Evolutionary conservation across 306 rosid genomes (phyloP).

Genomic region (Argentina anserina): DNA sequence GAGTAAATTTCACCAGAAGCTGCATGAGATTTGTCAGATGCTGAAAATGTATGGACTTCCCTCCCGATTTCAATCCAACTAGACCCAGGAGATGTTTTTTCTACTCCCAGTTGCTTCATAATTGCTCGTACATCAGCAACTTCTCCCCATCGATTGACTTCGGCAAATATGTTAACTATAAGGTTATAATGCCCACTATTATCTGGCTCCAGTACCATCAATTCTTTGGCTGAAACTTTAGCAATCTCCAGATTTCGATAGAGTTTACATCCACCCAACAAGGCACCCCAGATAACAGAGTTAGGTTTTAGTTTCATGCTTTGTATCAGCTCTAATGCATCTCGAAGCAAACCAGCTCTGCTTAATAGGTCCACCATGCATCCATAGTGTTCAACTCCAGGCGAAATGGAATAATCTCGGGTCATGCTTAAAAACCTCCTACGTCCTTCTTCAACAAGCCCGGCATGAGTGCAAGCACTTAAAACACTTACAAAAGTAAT

Average conservation of each 20-base stretch:
- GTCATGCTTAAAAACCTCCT: slow-evolving; percentile 53
- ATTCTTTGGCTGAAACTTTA: slow-evolving; percentile 39
- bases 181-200: slow-evolving; percentile 67
- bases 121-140: slow-evolving; percentile 48
- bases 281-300: slow-evolving; percentile 73
- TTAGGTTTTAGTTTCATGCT: slow-evolving; percentile 55
- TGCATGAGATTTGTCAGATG: slow-evolving; percentile 57
- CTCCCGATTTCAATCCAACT: slow-evolving; percentile 71
- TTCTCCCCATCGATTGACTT: slow-evolving; percentile 56
- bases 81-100: slow-evolving; percentile 65
- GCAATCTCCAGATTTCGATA: slow-evolving; percentile 57
- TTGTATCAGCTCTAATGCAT: slow-evolving; percentile 58
- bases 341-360: slow-evolving; percentile 69
- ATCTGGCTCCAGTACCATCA: slow-evolving; percentile 59
- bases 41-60: slow-evolving; percentile 52
- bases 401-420: slow-evolving; percentile 43
- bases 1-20: slow-evolving; percentile 40
- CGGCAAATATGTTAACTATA: slow-evolving; percentile 63
- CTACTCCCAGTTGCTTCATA: slow-evolving; percentile 67
- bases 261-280: slow-evolving; percentile 76
- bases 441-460: slow-evolving; percentile 65
- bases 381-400: slow-evolving; percentile 67
- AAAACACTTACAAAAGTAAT: slow-evolving; percentile 66
- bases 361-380: slow-evolving; percentile 81
- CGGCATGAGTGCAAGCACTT: slow-evolving; percentile 74